A percentile compares a stretch with the other conserved stretches of the same genome.
Evolutionary conservation across 208 protist genomes (phyloP).

Genomic region (Leishmania arabica): DNA sequence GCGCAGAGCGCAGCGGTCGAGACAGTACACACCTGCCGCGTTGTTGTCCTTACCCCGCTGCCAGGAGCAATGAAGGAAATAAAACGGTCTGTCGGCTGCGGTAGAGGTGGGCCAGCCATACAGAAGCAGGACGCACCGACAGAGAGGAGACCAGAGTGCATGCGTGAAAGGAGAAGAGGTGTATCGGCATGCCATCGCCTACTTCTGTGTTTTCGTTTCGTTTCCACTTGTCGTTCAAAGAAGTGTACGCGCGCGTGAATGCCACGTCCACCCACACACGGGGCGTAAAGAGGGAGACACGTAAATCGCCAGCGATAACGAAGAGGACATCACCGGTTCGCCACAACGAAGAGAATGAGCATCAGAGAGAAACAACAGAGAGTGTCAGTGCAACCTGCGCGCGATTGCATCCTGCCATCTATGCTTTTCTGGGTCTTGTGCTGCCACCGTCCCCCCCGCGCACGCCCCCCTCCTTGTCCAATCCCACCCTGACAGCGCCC

Average conservation of each 20-base stretch:
- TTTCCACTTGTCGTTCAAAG: background rate
- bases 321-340: background rate
- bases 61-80: background rate
- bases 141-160: background rate
- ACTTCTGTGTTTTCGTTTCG: background rate
- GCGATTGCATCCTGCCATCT: background rate
- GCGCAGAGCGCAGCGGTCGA: background rate
- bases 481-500: too few species aligned
- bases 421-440: background rate
- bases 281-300: background rate
- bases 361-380: background rate
- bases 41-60: background rate
- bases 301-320: background rate
- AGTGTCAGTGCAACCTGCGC: background rate
- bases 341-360: background rate
- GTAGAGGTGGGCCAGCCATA: background rate
- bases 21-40: background rate
- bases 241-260: background rate
- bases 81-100: background rate
- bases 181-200: background rate
- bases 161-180: background rate
- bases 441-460: background rate
- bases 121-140: background rate
- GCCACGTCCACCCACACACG: background rate
- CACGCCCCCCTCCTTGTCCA: background rate